Evolutionary conservation across 2,329 filamentous ascomycete species (phyloP), one percentile per base, ranked within the genome.

Genomic region (Fusarium agapanthi): DNA sequence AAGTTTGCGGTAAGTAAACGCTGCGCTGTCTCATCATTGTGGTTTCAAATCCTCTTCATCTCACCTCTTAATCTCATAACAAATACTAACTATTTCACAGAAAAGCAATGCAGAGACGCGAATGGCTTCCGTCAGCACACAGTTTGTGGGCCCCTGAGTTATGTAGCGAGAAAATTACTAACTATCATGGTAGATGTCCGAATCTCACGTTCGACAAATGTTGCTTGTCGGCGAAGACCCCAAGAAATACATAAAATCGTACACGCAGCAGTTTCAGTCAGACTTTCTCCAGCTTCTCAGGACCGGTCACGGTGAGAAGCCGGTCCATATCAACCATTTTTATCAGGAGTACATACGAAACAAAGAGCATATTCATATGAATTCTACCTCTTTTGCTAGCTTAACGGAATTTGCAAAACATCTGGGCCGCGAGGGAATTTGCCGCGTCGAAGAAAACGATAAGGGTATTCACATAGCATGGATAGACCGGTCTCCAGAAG

Each of bases 331-430:
- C 57, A 99, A 99, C 79, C 91, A 93, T 69, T 98, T 98, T 81
- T 99, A 99, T 83, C 94, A 98, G 80, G 92, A 95, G 40, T 96
- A 97, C 77, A 98, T 98, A 75, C 88, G 90, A 22, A 92, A 95
- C 75, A 95, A 95, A 28, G 65, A 94, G 77, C 95, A 98, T 80
- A 86, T 96, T 14, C 96, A 98, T 80, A 95, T 98, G 93, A 40
- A 38, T 14, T 3, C 32, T 2, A 53, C 50, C 32, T 26, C 34
- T 53, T 53, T 53, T 53, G 32, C 50, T 4, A 47, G 24, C 11
- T 83, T 99, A 75, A 95, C 95, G 6, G 95, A 98, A 76, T 97
- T 97, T 79, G 94, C 93, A 20, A 97, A 97, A 79, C 85, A 93
- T 77, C 84, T 99, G 3, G 95, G 95, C 0, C 85, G 93, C 28